Conservation (phyloP, 2,329 filamentous ascomycete species). For the Didymella pomorum region DNA sequence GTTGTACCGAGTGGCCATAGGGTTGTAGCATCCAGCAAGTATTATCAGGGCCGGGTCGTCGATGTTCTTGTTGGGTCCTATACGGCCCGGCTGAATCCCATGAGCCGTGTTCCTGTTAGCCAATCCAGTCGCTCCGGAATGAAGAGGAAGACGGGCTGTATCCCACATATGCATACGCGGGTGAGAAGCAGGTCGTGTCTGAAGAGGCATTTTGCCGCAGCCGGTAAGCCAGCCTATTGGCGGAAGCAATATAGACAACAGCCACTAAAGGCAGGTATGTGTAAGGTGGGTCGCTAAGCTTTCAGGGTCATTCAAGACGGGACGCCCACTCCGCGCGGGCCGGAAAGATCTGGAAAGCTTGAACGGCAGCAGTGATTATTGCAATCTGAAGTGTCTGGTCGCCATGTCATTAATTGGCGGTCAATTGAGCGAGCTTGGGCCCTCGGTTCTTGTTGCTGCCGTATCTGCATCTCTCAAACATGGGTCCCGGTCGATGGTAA, state of each 20-base stretch:
- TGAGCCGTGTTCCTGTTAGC: neutral
- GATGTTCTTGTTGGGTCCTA: neutral
- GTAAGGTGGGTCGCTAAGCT: conserved; percentile 1
- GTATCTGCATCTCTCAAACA: conserved; percentile 1
- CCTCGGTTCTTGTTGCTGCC: neutral
- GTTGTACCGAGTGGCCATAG: neutral
- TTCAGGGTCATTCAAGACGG: neutral
- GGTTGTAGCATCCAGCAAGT: neutral
- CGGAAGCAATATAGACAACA: neutral
- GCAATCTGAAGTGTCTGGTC: neutral
- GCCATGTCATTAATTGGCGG: neutral
- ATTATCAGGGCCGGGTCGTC: neutral
- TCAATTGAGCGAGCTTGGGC: neutral
- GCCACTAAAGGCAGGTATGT: conserved; percentile 3
- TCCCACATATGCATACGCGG: neutral
- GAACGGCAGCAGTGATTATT: neutral
- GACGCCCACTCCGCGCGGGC: conserved; percentile 1
- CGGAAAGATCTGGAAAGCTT: neutral
- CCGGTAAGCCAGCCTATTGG: conserved; percentile 6
- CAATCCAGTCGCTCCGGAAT: neutral
- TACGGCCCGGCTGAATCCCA: neutral
- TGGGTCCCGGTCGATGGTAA: neutral
- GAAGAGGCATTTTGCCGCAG: neutral
- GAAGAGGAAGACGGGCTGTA: neutral
- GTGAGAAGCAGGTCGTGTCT: neutral